Evolutionary conservation across 2,329 filamentous ascomycete genomes (phyloP).

Genomic region (Cladophialophora chaetospira): DNA sequence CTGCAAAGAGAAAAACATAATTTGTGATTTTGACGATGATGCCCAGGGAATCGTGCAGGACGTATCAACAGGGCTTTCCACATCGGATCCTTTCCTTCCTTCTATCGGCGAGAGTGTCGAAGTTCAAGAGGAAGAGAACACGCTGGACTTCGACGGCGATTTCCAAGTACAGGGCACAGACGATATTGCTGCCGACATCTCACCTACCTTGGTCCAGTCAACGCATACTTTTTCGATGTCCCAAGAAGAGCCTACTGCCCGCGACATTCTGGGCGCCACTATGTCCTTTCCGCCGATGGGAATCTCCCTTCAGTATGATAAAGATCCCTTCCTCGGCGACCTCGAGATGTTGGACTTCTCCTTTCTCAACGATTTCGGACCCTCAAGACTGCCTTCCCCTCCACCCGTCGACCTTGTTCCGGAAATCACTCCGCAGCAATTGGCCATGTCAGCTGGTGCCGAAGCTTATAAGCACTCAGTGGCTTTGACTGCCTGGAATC

Average conservation of each 20-base stretch:
- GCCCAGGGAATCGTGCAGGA: neutral
- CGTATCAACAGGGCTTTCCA: neutral
- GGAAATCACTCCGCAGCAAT: neutral
- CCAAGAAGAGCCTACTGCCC: neutral
- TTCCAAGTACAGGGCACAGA: neutral
- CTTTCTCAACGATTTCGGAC: neutral
- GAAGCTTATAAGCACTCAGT: neutral
- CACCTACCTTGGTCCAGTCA: neutral
- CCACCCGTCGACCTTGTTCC: neutral
- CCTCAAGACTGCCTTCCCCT: neutral
- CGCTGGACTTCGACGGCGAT: neutral
- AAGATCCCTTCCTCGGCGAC: constrained; percentile 1
- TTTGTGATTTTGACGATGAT: constrained; percentile 41
- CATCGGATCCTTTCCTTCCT: neutral
- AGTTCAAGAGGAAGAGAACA: constrained; percentile 14
- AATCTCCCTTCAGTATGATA: constrained; percentile 3
- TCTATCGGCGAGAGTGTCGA: neutral
- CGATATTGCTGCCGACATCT: neutral
- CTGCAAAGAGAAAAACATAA: constrained; percentile 53
- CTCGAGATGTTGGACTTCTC: constrained; percentile 14
- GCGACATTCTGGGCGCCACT: constrained; percentile 5
- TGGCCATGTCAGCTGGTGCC: constrained; percentile 1
- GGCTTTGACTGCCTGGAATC: constrained; percentile 33
- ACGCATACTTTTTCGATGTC: neutral
- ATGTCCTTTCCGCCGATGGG: constrained; percentile 9